Percentiles rank a stretch among this genome's conserved stretches.
Evolutionary conservation across 805 yeast genomes (phyloP).

Genomic region (Candida multigemmis): DNA sequence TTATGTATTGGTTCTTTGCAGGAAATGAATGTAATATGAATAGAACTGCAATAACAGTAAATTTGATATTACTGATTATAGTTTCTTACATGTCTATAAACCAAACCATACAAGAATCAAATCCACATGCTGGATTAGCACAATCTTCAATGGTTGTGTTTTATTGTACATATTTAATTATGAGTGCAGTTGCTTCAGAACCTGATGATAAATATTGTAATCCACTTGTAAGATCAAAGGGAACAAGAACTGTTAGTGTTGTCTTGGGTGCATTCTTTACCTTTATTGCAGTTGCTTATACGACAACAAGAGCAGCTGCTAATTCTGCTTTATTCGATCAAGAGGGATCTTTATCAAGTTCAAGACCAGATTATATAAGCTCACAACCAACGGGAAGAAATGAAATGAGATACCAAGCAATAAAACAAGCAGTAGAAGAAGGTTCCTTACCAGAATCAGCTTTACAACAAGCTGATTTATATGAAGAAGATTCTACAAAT

Average conservation of each 20-base stretch:
- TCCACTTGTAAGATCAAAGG: conserved; percentile 81
- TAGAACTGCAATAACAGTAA: conserved; percentile 75
- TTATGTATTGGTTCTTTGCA: conserved; percentile 81
- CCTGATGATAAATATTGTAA: conserved; percentile 93
- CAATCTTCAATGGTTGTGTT: conserved; percentile 94
- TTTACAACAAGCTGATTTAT: conserved; percentile 60
- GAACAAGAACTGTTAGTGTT: conserved; percentile 83
- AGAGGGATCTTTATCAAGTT: conserved; percentile 21
- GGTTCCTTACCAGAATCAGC: conserved; percentile 95
- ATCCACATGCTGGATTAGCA: conserved; percentile 93
- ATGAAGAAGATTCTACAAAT: conserved; percentile 33
- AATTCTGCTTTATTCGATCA: conserved; percentile 33
- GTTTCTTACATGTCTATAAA: conserved; percentile 67
- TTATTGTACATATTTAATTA: conserved; percentile 83
- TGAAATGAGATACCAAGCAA: conserved; percentile 79
- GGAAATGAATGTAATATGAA: conserved; percentile 79
- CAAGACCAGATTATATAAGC: conserved; percentile 32
- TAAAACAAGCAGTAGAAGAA: conserved; percentile 90
- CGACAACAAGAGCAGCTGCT: conserved; percentile 95
- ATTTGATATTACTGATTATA: conserved; percentile 54
- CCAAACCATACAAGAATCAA: conserved; percentile 80
- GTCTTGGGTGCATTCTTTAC: conserved; percentile 90
- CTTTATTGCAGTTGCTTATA: conserved; percentile 89
- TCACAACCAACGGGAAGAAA: conserved; percentile 47
- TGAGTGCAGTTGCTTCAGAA: conserved; percentile 91